Evolutionary conservation across 129 eudicot species (phyloP).

Genomic region (Pseudognaphalium luteoalbum): DNA sequence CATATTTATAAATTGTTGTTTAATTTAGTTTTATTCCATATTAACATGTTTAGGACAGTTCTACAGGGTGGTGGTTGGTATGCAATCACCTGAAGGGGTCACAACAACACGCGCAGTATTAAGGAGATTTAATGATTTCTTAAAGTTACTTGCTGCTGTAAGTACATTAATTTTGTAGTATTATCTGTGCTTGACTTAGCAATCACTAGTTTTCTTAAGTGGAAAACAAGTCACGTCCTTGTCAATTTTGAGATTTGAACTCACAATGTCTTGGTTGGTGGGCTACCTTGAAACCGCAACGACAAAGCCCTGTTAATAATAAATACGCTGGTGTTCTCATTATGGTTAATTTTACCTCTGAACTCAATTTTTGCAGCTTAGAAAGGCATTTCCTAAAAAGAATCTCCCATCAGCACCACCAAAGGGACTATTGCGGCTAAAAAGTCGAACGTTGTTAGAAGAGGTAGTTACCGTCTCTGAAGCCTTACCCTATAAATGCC

Average conservation of each 20-base stretch:
- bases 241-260: not conserved
- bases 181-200: not conserved
- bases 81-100: conserved; percentile 92
- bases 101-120: conserved; percentile 79
- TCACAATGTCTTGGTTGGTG: not conserved
- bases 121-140: conserved; percentile 96
- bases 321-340: not conserved
- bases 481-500: conserved; percentile 16
- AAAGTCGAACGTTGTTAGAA: conserved; percentile 80
- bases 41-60: conserved; percentile 75
- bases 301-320: not conserved
- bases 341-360: conserved; percentile 6
- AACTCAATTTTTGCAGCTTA: conserved; percentile 53
- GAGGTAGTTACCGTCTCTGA: conserved; percentile 52
- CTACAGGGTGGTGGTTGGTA: conserved; percentile 92
- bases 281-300: not conserved
- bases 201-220: not conserved
- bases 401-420: conserved; percentile 89
- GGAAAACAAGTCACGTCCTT: not conserved
- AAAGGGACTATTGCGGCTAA: conserved; percentile 75
- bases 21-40: conserved; percentile 17
- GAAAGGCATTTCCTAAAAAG: conserved; percentile 70
- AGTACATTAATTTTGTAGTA: conserved; percentile 33
- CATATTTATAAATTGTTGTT: not conserved
- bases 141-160: conserved; percentile 88